Conservation (phyloP, 345 rosid genomes). For the Camelina sativa region DNA sequence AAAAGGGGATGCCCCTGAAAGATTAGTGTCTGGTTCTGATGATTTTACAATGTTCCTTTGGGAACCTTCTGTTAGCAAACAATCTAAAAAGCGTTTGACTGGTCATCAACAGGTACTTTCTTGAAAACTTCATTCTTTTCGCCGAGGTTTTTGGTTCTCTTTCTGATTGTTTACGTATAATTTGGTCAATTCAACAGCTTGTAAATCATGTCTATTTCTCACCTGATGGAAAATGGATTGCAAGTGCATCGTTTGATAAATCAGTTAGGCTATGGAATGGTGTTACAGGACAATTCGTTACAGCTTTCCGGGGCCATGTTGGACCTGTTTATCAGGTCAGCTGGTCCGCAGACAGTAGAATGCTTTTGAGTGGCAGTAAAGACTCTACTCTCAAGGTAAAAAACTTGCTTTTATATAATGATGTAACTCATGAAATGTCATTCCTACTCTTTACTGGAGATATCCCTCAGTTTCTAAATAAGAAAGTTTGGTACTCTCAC, state of each 20-base stretch:
- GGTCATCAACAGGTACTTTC: slow-evolving; percentile 86
- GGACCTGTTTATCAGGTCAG: slow-evolving; percentile 96
- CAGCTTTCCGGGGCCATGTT: slow-evolving; percentile 89
- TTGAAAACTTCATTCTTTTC: background rate
- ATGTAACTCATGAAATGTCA: background rate
- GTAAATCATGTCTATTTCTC: slow-evolving; percentile 95
- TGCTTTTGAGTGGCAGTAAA: slow-evolving; percentile 95
- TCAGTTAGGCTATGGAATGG: slow-evolving; percentile 97
- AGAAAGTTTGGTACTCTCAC: slow-evolving; percentile 24
- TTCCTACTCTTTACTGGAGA: slow-evolving; percentile 7
- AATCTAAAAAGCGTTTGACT: slow-evolving; percentile 76
- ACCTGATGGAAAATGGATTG: slow-evolving; percentile 96
- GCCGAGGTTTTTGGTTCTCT: background rate
- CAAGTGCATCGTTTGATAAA: slow-evolving; percentile 95
- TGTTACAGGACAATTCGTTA: slow-evolving; percentile 76
- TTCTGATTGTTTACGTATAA: background rate
- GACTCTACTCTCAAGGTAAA: slow-evolving; percentile 94
- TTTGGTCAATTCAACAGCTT: slow-evolving; percentile 57
- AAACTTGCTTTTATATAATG: background rate
- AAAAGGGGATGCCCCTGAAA: slow-evolving; percentile 82
- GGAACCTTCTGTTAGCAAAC: slow-evolving; percentile 88
- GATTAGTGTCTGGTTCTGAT: slow-evolving; percentile 96
- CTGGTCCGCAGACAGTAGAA: slow-evolving; percentile 98
- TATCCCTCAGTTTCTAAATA: slow-evolving; percentile 8
- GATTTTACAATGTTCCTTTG: slow-evolving; percentile 96